These are phyloP conservation scores for Cladophialophora exuberans DNA, from an alignment of 2,329 filamentous ascomycete genomes.

Conservation along the genomic window DNA sequence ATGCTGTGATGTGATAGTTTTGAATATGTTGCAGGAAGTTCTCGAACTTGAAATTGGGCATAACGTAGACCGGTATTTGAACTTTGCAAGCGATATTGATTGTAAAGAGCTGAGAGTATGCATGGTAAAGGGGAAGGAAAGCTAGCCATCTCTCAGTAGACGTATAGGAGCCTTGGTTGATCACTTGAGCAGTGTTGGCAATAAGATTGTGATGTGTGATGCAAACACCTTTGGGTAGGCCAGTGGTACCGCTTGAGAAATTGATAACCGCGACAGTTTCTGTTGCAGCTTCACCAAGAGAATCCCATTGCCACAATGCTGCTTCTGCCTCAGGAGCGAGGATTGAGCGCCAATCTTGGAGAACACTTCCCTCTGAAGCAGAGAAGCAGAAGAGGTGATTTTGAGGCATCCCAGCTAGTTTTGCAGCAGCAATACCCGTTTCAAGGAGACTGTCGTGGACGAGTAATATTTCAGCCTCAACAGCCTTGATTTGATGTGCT, in stretches of 20 bases:
- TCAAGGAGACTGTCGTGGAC: conserved; percentile 52
- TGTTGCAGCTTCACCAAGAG: conserved; percentile 39
- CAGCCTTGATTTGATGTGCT: conserved; percentile 55
- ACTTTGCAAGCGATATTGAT: conserved; percentile 58
- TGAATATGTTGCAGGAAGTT: conserved; percentile 57
- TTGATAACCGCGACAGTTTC: conserved; percentile 55
- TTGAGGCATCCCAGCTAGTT: conserved; percentile 20
- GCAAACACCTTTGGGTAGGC: conserved; percentile 55
- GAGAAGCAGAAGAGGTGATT: conserved; percentile 25
- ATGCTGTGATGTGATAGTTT: conserved; percentile 56
- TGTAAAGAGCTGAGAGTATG: conserved; percentile 47
- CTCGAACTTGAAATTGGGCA: conserved; percentile 60
- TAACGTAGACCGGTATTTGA: conserved; percentile 59
- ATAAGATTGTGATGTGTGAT: conserved; percentile 54
- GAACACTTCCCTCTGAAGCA: conserved; percentile 45
- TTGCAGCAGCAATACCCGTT: conserved; percentile 42
- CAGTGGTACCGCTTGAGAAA: conserved; percentile 56
- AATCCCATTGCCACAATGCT: conserved; percentile 42
- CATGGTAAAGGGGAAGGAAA: conserved; percentile 51
- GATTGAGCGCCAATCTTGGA: conserved; percentile 29
- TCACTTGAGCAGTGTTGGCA: conserved; percentile 54
- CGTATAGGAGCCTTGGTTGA: conserved; percentile 33
- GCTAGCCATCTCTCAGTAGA: conserved; percentile 44
- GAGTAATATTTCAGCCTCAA: conserved; percentile 52
- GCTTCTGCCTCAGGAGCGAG: conserved; percentile 50